These are phyloP conservation scores for Perkinsus olseni DNA, from an alignment of 169 alveolate species.

Conservation along the genomic window DNA sequence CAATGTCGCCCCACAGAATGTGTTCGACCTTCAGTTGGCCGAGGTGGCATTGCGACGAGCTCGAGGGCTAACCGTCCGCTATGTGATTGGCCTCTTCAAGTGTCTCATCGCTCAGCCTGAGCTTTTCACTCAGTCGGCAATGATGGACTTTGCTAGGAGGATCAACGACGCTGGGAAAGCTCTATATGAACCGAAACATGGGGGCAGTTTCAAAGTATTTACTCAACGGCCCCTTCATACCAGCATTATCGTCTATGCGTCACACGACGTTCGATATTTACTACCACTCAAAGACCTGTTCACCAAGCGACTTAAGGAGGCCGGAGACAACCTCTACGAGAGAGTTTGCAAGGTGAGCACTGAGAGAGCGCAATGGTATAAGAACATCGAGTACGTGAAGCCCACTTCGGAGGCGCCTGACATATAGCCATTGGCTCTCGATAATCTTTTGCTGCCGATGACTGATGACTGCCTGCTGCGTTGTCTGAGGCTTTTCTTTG, in stretches of 20 bases:
- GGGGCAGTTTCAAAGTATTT: not conserved
- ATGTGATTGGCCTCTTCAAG: not conserved
- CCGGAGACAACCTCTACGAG: not conserved
- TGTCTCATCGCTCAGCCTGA: not conserved
- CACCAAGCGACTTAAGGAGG: not conserved
- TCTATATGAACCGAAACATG: constrained; percentile 1
- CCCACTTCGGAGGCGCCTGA: constrained; percentile 10
- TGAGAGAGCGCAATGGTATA: not conserved
- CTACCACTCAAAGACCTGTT: not conserved
- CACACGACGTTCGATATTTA: constrained; percentile 5
- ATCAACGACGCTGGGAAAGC: not conserved
- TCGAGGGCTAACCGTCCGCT: not conserved
- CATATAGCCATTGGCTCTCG: not conserved
- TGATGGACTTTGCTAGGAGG: not conserved
- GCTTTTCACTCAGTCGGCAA: not conserved
- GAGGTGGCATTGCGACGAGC: constrained; percentile 11
- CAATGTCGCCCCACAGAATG: not conserved
- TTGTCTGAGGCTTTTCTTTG: too few relatives aligned
- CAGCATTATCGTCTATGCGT: not conserved
- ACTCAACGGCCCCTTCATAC: constrained; percentile 3
- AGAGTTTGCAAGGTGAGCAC: not conserved
- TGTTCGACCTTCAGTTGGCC: constrained; percentile 10
- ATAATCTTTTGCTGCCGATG: too few relatives aligned
- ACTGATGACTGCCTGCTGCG: too few relatives aligned
- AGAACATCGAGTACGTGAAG: not conserved